These are phyloP conservation scores for Termitomyces sp. DNA, from an alignment of 768 basidiomycete genomes.

Conservation along the genomic window DNA sequence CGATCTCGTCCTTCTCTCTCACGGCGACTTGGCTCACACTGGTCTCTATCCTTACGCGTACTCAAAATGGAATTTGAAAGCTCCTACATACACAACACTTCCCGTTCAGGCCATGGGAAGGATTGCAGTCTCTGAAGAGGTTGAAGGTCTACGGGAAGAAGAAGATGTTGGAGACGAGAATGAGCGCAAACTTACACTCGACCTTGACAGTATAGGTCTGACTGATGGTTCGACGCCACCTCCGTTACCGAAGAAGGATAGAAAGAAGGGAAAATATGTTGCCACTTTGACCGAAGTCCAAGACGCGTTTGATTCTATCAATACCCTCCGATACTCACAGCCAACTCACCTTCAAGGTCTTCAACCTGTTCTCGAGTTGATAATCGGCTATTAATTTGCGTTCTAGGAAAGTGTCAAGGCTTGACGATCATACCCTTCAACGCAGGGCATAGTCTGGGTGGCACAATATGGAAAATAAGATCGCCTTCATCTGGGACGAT, in stretches of 20 bases:
- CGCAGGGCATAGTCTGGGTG: conserved; percentile 92
- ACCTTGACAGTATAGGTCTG: conserved; percentile 21
- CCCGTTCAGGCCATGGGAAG: conserved; percentile 95
- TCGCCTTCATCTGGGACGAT: conserved; percentile 96
- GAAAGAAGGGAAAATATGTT: conserved; percentile 53
- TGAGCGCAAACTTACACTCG: conserved; percentile 18
- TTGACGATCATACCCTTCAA: conserved; percentile 93
- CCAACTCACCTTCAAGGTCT: conserved; percentile 92
- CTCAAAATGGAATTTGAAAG: conserved; percentile 80
- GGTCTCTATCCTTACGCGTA: conserved; percentile 94
- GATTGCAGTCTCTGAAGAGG: conserved; percentile 86
- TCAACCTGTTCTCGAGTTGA: conserved; percentile 4
- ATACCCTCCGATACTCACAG: conserved; percentile 90
- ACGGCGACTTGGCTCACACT: conserved; percentile 85
- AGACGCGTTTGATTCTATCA: conserved; percentile 89
- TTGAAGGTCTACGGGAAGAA: conserved; percentile 75
- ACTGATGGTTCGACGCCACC: conserved; percentile 22
- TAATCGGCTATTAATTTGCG: conserved; percentile 3
- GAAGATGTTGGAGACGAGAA: conserved; percentile 54
- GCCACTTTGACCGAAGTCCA: conserved; percentile 82
- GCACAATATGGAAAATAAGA: conserved; percentile 98
- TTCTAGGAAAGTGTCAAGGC: conserved; percentile 83
- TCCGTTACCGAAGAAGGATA: conserved; percentile 20
- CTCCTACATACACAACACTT: conserved; percentile 90
- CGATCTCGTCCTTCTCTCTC: conserved; percentile 90